Conservation (phyloP, 805 yeast genomes). For the Kazachstania taianensis region DNA sequence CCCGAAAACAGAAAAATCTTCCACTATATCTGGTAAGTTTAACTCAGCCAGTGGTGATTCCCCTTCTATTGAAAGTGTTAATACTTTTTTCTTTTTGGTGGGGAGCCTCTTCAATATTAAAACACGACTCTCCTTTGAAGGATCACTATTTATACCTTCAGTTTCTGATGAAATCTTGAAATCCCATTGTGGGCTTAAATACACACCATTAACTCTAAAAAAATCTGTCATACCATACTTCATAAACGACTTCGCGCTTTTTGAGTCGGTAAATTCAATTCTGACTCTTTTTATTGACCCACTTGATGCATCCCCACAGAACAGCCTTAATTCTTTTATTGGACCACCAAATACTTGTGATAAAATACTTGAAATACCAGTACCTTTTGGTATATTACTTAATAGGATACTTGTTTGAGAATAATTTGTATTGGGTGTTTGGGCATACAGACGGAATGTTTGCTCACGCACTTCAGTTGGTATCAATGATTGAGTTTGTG, state of each 20-base stretch:
- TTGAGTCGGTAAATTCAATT: conserved; percentile 41
- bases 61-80: conserved; percentile 1
- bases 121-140: conserved; percentile 18
- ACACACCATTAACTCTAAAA: conserved; percentile 49
- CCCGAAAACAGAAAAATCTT: conserved; percentile 50
- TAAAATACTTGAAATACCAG: conserved; percentile 42
- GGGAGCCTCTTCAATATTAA: conserved; percentile 37
- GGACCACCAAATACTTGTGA: conserved; percentile 62
- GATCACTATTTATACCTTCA: conserved; percentile 19
- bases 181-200: conserved; percentile 40
- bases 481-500: not conserved
- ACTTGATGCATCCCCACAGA: conserved; percentile 6
- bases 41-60: conserved; percentile 36
- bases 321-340: conserved; percentile 30
- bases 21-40: conserved; percentile 34
- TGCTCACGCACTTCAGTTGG: not conserved
- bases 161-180: not conserved
- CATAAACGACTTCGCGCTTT: conserved; percentile 46
- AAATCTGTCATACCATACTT: conserved; percentile 42
- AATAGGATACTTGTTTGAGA: conserved; percentile 21
- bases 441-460: not conserved
- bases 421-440: not conserved
- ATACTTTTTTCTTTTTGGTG: conserved; percentile 1
- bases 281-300: conserved; percentile 30
- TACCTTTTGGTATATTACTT: conserved; percentile 31